These are phyloP conservation scores for Huiozyma naganishii DNA, from an alignment of 805 yeast genomes.

Conservation along the genomic window DNA sequence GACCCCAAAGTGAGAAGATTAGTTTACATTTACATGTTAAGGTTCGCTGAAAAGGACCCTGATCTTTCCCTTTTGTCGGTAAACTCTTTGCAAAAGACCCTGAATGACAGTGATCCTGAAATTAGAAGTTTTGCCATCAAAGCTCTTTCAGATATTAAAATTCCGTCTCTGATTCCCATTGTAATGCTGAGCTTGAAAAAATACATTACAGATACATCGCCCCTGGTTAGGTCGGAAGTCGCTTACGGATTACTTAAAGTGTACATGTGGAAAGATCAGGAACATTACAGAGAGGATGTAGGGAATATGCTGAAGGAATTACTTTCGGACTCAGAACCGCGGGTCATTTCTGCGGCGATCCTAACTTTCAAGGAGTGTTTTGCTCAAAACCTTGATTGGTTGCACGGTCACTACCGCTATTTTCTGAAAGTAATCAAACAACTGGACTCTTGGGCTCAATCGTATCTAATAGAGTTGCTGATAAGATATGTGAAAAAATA, in stretches of 20 bases:
- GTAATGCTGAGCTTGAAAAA: conserved; percentile 62
- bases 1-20: conserved; percentile 57
- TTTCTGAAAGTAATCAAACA: conserved; percentile 37
- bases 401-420: conserved; percentile 63
- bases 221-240: conserved; percentile 69
- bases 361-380: conserved; percentile 43
- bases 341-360: conserved; percentile 63
- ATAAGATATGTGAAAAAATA: conserved; percentile 55
- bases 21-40: conserved; percentile 62
- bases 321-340: conserved; percentile 52
- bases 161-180: conserved; percentile 74
- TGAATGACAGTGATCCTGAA: conserved; percentile 59
- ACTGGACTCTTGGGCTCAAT: conserved; percentile 69
- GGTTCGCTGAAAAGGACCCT: conserved; percentile 75
- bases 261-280: conserved; percentile 24
- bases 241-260: conserved; percentile 64
- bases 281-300: conserved; percentile 39
- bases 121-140: conserved; percentile 65
- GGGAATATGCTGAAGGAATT: conserved; percentile 39
- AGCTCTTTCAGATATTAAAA: conserved; percentile 72
- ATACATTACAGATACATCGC: conserved; percentile 57
- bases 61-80: conserved; percentile 84
- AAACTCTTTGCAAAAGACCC: conserved; percentile 80
- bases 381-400: conserved; percentile 46
- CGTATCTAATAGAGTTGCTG: conserved; percentile 46